Evolutionary conservation across 164 flowering plant genomes (phyloP), one percentile per base, ranked within the genome.

Genomic region (Nymphaea colorata): DNA sequence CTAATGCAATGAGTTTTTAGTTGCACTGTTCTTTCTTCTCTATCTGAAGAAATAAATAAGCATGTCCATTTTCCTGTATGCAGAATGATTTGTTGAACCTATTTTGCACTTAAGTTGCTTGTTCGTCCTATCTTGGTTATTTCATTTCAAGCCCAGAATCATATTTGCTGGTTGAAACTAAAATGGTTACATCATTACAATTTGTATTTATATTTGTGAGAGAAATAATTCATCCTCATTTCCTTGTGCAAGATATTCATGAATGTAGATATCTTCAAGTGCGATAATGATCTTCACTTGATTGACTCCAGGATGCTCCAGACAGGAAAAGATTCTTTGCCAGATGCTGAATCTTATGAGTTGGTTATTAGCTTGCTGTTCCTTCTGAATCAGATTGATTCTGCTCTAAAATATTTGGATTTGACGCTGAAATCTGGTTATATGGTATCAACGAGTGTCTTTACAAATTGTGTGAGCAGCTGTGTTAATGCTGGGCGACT

Each of bases 291-390:
- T 65, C 68, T 74, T 71, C 72, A 6, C 62, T 72, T 76, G 71
- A 63, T 66, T 79, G 66, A 67, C 63, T 61, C 76, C 90, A 94
- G 99, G 91, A 91, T 94, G 99, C 80, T 89, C 81, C 83, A 73
- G 69, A 73, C 84, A 66, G 89, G 84, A 67, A 81, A 85, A 61
- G 90, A 82, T 68, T 82, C 95, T 61, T 68, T 73, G 74, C 98
- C 99, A 53, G 94, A 95, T 80, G 87, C 84, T 47, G 93, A 88
- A 61, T 87, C 98, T 2, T 95, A 81, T 80, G 84, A 81, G 18
- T 73, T 95, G 76, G 84, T 95, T 68, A 73, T 84, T 68, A 75
- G 81, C 64, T 73, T 87, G 90, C 83, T 90, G 62, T 83, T 90
- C 70, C 41, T 3, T 55, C 64, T 73, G 15, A 74, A 79, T 66